phyloP scores from a whole-genome alignment of 75 land plant species.

The Pinus taeda region DNA sequence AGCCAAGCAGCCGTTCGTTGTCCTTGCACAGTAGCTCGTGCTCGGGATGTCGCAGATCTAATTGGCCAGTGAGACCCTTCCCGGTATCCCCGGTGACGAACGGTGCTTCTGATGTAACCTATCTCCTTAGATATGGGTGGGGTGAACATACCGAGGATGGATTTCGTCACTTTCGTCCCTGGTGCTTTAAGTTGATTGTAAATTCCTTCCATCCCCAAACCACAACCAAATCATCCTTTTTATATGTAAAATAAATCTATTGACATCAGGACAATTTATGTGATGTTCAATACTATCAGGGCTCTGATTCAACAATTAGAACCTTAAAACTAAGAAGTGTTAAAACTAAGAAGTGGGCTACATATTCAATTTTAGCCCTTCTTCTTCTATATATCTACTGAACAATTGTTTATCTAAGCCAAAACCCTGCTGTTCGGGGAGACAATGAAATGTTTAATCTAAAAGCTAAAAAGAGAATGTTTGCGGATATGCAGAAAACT shows the following conservation, averaged over 20 bases:
- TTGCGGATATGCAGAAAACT: slow-evolving; percentile 6
- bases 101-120: background rate
- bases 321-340: background rate
- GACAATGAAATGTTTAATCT: background rate
- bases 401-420: too few species aligned
- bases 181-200: background rate
- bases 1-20: background rate
- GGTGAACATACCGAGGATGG: background rate
- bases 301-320: background rate
- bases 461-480: background rate
- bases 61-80: background rate
- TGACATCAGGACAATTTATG: too few species aligned
- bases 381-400: too few species aligned
- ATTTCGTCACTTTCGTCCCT: background rate
- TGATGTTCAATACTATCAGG: background rate
- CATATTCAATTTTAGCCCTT: too few species aligned
- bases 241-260: background rate
- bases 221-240: background rate
- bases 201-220: background rate
- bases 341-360: too few species aligned
- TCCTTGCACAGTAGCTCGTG: background rate
- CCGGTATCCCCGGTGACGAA: background rate
- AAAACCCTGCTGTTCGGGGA: background rate
- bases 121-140: background rate
- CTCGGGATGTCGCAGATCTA: background rate